Evolutionary conservation across 2,329 filamentous ascomycete genomes (phyloP).

Genomic region (Fusarium cicatricum): DNA sequence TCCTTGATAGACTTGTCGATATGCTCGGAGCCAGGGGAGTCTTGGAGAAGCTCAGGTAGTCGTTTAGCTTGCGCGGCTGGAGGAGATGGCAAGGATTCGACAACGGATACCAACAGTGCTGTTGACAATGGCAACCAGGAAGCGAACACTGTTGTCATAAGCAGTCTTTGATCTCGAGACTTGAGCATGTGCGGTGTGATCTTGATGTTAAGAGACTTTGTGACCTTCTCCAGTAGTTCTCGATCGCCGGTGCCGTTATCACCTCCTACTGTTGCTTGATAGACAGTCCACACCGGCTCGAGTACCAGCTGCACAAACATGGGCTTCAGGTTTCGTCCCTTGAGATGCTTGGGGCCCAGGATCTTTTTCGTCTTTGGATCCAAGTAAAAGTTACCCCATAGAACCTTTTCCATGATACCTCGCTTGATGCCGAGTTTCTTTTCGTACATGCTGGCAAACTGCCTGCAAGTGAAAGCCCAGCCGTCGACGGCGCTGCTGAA

Average conservation of each 20-base stretch:
- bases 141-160: slow-evolving; percentile 87
- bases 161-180: slow-evolving; percentile 81
- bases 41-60: slow-evolving; percentile 79
- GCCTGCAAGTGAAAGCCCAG: slow-evolving; percentile 97
- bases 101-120: slow-evolving; percentile 89
- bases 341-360: slow-evolving; percentile 88
- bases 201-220: slow-evolving; percentile 85
- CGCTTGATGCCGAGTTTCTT: slow-evolving; percentile 97
- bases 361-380: slow-evolving; percentile 98
- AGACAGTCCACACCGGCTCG: slow-evolving; percentile 95
- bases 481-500: slow-evolving; percentile 97
- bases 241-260: slow-evolving; percentile 85
- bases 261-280: slow-evolving; percentile 86
- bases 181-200: slow-evolving; percentile 85
- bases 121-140: slow-evolving; percentile 94
- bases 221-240: slow-evolving; percentile 88
- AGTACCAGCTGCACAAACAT: slow-evolving; percentile 98
- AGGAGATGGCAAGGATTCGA: slow-evolving; percentile 91
- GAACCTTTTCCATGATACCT: slow-evolving; percentile 84
- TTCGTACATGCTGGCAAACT: slow-evolving; percentile 93
- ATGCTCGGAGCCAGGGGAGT: slow-evolving; percentile 77
- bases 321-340: slow-evolving; percentile 89
- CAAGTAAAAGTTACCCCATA: slow-evolving; percentile 97
- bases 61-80: slow-evolving; percentile 79
- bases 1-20: slow-evolving; percentile 75